Base-by-base conservation (phyloP, 495 filamentous ascomycete genomes). In the Neurospora tetrasperma region DNA sequence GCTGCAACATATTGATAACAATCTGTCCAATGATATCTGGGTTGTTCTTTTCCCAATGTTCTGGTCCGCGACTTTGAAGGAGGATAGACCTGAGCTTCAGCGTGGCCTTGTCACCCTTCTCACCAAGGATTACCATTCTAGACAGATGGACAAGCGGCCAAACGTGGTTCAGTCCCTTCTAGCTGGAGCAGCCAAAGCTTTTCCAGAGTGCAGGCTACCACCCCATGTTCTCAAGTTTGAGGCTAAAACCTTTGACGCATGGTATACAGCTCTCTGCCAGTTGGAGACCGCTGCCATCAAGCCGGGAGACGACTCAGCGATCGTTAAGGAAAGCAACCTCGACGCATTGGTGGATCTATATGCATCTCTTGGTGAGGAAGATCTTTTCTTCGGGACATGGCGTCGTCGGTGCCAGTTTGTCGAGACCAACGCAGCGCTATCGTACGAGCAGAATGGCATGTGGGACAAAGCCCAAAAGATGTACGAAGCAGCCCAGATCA, bases 371-470 rank as follows among this genome's bases (percentile, higher is more conserved):
- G 90, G 94, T 74, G 96, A 99, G 78, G 94, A 98, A 69, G 96
- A 99, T 79, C 87, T 99, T 69, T 99, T 98, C 84, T 98, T 98
- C 73, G 96, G 96, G 5, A 95, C 94, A 18, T 99, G 96, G 96
- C 90, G 96, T 71, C 90, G 96, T 48, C 90, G 96, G 46, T 96
- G 93, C 78, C 92, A 96, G 76, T 99, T 96, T 77, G 90, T 98
- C 6, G 96, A 98, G 82, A 98, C 95, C 12, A 99, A 98, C 76
- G 91, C 95, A 35, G 96, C 94, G 0, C 83, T 99, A 10, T 99
- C 96, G 0, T 99, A 97, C 76, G 96, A 99, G 82, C 96, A 99
- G 78, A 94, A 96, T 77, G 96, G 96, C 35, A 97, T 98, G 91
- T 99, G 96, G 96, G 96, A 98, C 75, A 97, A 97, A 79, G 92